Evolutionary conservation across 331 rosid species (phyloP).

Genomic region (Stylosanthes scabra): DNA sequence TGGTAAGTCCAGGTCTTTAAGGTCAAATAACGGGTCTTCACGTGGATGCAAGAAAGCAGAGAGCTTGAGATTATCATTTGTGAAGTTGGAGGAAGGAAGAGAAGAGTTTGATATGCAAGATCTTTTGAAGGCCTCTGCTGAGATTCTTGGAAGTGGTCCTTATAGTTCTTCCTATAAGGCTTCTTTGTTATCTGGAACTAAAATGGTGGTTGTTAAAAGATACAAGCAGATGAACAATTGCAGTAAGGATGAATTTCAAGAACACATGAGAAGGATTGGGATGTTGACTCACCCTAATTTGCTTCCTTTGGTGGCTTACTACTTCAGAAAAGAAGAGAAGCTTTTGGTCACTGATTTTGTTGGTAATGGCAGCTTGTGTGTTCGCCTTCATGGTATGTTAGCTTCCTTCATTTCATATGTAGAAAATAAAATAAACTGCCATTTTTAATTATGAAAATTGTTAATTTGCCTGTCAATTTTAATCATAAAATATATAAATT

Average conservation of each 20-base stretch:
- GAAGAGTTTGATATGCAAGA: slow-evolving; percentile 73
- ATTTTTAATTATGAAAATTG: too few relatives aligned
- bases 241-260: slow-evolving; percentile 72
- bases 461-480: too few relatives aligned
- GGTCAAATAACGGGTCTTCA: neutral
- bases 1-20: too few relatives aligned
- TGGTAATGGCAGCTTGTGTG: slow-evolving; percentile 72
- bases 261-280: slow-evolving; percentile 83
- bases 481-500: too few relatives aligned
- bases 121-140: slow-evolving; percentile 79
- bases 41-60: slow-evolving; percentile 42
- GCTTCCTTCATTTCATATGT: too few relatives aligned
- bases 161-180: slow-evolving; percentile 91
- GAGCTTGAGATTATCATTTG: slow-evolving; percentile 60
- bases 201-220: slow-evolving; percentile 77
- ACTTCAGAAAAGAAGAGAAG: slow-evolving; percentile 84
- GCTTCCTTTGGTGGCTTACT: slow-evolving; percentile 88
- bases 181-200: slow-evolving; percentile 50
- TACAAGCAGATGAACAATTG: slow-evolving; percentile 90
- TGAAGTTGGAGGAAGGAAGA: slow-evolving; percentile 69
- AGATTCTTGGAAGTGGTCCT: slow-evolving; percentile 82
- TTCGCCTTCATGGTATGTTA: slow-evolving; percentile 71
- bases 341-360: slow-evolving; percentile 65
- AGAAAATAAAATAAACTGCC: too few relatives aligned
- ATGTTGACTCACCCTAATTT: slow-evolving; percentile 73